Evolutionary conservation across 306 rosid genomes (phyloP), one percentile per base, ranked within the genome.

Genomic region (Hylodesmum podocarpum): DNA sequence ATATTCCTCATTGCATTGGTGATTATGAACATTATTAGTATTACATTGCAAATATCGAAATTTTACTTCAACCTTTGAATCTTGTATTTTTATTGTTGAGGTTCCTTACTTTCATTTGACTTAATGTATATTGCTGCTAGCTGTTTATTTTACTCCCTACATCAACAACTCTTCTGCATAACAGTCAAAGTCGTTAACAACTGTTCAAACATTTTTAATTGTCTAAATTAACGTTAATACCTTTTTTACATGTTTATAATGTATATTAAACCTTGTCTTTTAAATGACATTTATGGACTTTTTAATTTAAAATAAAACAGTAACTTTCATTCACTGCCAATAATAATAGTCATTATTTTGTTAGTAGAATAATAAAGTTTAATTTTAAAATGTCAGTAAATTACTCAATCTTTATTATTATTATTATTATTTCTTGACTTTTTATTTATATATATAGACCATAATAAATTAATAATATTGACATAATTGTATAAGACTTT

Each of bases 1-100:
- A 59, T 74, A 81, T 84, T 82, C 78, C 44, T 71, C 62, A 75
- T 70, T 33, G 69, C 66, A 80, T 82, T 79, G 55, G 84, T 79
- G 55, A 82, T 82, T 82, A 65, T 66, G 81, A 83, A 76, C 72
- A 75, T 65, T 71, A 82, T 70, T 37, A 77, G 9, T 54, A 49
- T 28, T 1, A 43, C 1, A 2, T 7, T 6, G 2, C 3, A 5
- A 31, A 1, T 31, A 86, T 81, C 83, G 53, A 74, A 47, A 73
- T 73, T 62, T 83, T 63, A 76, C 47, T 73, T 40, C 33, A 74
- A 70, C 14, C 25, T 8, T 54, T 18, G 70, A 16, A 61, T 69
- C 40, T 59, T 37, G 22, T 5, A 11, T 41, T 61, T 76, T 69
- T 65, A 19, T 55, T 51, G 1, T 55, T 51, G 1, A 12, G 15